Conservation (phyloP, 768 basidiomycete genomes). For the Termitomyces titanicus region DNA sequence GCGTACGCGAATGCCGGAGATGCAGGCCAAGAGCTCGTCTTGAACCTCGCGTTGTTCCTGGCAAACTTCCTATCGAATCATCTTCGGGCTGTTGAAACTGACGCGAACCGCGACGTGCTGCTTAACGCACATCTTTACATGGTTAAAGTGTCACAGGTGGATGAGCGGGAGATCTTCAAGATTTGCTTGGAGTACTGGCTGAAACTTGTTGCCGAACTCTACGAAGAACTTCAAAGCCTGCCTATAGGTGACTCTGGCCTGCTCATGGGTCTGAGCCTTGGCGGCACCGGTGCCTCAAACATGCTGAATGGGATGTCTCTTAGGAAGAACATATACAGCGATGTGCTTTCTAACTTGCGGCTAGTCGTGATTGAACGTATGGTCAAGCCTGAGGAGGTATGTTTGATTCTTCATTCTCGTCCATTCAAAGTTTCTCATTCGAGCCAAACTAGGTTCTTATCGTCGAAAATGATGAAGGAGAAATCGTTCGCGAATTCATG, state of each 20-base stretch:
- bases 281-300: slow-evolving; percentile 58
- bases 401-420: slow-evolving; percentile 13
- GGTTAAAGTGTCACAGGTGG: slow-evolving; percentile 97
- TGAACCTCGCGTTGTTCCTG: slow-evolving; percentile 97
- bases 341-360: slow-evolving; percentile 90
- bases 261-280: slow-evolving; percentile 87
- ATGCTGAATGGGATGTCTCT: slow-evolving; percentile 77
- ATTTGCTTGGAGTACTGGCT: slow-evolving; percentile 98
- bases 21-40: slow-evolving; percentile 92
- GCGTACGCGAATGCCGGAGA: slow-evolving; percentile 90
- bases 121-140: slow-evolving; percentile 97
- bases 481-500: slow-evolving; percentile 99
- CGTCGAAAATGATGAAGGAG: slow-evolving; percentile 99
- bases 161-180: slow-evolving; percentile 99
- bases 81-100: slow-evolving; percentile 90
- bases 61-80: slow-evolving; percentile 94
- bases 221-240: slow-evolving; percentile 93
- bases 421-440: neutral
- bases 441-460: slow-evolving; percentile 71
- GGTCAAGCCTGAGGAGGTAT: slow-evolving; percentile 98
- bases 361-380: slow-evolving; percentile 97
- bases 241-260: slow-evolving; percentile 85
- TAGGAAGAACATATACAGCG: slow-evolving; percentile 92
- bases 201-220: slow-evolving; percentile 92
- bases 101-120: slow-evolving; percentile 85